A percentile compares a stretch with the other conserved stretches of the same genome.
Conservation (phyloP, 345 rosid species). For the Rhodamnia rubescens region DNA sequence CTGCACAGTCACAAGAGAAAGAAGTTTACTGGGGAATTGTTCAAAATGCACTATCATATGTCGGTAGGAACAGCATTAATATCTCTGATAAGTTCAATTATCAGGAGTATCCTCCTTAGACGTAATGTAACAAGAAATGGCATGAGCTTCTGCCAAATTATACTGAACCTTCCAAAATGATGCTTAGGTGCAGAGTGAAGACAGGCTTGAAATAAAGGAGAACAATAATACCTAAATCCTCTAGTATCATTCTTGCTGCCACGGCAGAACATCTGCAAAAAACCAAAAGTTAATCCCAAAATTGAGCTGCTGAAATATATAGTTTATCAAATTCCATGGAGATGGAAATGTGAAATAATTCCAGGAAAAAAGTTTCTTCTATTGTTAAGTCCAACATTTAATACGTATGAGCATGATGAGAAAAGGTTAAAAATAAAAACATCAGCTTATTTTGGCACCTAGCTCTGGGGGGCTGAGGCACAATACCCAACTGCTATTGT, state of each 20-base stretch:
- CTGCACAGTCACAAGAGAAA: not conserved
- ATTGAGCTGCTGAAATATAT: not conserved
- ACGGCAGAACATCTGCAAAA: constrained; percentile 85
- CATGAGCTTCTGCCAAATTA: not conserved
- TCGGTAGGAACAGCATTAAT: not conserved
- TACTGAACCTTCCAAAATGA: not conserved
- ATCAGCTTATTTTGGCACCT: not conserved
- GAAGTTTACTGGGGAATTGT: not conserved
- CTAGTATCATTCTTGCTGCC: constrained; percentile 92
- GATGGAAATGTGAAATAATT: not conserved
- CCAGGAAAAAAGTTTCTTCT: not conserved
- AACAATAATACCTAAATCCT: constrained; percentile 68
- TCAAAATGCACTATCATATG: not conserved
- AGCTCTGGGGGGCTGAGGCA: not conserved
- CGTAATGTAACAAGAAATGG: not conserved
- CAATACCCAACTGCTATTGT: not conserved
- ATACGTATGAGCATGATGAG: not conserved
- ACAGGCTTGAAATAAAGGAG: not conserved
- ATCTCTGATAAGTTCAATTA: not conserved
- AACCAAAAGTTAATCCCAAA: not conserved
- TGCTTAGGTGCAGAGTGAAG: not conserved
- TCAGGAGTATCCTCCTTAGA: not conserved
- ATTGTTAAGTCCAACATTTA: not conserved
- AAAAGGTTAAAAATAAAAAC: not conserved
- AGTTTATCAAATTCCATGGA: not conserved